phyloP scores from a whole-genome alignment of 352 stramenopile species.

The Albugo candida region DNA sequence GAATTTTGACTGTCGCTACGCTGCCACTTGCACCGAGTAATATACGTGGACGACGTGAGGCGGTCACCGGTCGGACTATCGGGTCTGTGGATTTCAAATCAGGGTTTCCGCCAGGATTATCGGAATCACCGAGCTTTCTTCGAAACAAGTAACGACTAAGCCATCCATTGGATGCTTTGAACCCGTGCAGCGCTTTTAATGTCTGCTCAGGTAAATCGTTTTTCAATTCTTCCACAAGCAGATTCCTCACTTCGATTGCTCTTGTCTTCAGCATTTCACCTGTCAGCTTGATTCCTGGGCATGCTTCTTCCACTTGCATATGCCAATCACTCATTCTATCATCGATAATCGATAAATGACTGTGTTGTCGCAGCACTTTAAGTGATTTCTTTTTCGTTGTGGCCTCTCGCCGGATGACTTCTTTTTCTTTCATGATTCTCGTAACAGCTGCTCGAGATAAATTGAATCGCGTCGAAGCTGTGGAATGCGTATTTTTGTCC shows the following conservation, averaged over 20 bases:
- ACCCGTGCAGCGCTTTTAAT: constrained; percentile 56
- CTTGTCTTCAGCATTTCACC: constrained; percentile 58
- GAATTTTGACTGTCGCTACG: constrained; percentile 76
- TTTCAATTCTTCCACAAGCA: constrained; percentile 51
- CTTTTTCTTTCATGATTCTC: constrained; percentile 68
- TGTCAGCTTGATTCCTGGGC: constrained; percentile 43
- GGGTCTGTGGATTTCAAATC: too few species aligned
- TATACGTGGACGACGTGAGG: constrained; percentile 16
- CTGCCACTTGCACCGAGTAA: constrained; percentile 67
- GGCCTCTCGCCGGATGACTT: background rate
- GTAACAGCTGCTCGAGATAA: constrained; percentile 66
- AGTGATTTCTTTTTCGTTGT: constrained; percentile 34
- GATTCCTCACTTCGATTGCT: constrained; percentile 65
- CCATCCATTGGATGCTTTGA: constrained; percentile 73
- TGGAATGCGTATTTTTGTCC: constrained; percentile 48
- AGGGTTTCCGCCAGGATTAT: too few species aligned
- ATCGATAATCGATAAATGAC: constrained; percentile 70
- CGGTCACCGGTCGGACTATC: too few species aligned
- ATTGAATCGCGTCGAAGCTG: constrained; percentile 57
- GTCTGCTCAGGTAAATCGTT: constrained; percentile 47
- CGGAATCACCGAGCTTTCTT: constrained; percentile 18
- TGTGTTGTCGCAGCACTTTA: constrained; percentile 68
- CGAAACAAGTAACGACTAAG: constrained; percentile 58
- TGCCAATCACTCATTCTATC: constrained; percentile 78
- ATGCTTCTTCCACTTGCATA: constrained; percentile 50